Percentiles rank a stretch among this genome's conserved stretches.
Evolutionary conservation across 2,329 filamentous ascomycete species (phyloP).

Genomic region (Fusarium cyanostomum): DNA sequence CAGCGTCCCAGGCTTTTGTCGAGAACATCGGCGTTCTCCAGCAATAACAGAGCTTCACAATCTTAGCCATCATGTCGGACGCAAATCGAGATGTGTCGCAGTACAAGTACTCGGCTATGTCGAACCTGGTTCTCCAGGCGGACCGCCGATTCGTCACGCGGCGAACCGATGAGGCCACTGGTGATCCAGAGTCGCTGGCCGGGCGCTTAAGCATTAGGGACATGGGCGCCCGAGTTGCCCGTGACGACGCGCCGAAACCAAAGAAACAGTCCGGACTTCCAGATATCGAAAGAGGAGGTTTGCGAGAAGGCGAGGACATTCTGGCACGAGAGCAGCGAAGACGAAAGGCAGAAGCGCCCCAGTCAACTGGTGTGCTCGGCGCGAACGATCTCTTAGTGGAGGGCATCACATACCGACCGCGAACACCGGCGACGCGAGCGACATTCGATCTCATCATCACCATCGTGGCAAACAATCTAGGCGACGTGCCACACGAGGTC

Average conservation of each 20-base stretch:
- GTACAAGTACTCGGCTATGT: slow-evolving; percentile 99
- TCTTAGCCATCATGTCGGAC: slow-evolving; percentile 72
- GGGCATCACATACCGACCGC: slow-evolving; percentile 89
- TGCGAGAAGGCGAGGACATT: slow-evolving; percentile 85
- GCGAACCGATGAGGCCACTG: slow-evolving; percentile 92
- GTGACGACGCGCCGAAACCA: slow-evolving; percentile 81
- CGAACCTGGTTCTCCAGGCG: slow-evolving; percentile 99
- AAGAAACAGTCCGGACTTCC: slow-evolving; percentile 77
- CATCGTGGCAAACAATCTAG: slow-evolving; percentile 85
- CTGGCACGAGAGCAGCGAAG: slow-evolving; percentile 86
- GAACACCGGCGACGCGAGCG: slow-evolving; percentile 88
- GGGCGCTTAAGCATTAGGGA: slow-evolving; percentile 92
- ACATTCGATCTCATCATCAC: slow-evolving; percentile 96
- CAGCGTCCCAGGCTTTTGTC: slow-evolving; percentile 50
- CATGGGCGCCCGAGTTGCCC: slow-evolving; percentile 87
- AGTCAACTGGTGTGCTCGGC: slow-evolving; percentile 80
- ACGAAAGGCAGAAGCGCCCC: slow-evolving; percentile 76
- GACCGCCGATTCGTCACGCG: slow-evolving; percentile 95
- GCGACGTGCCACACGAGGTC: slow-evolving; percentile 91
- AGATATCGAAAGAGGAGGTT: slow-evolving; percentile 76
- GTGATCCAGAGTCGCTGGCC: slow-evolving; percentile 96
- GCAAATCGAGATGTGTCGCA: slow-evolving; percentile 86
- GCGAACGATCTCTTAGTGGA: slow-evolving; percentile 89
- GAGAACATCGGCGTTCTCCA: slow-evolving; percentile 49
- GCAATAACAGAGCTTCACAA: slow-evolving; percentile 41